These are phyloP conservation scores for Euphorbia schlechtendalii DNA, from an alignment of 441 rosid genomes.

Conservation along the genomic window DNA sequence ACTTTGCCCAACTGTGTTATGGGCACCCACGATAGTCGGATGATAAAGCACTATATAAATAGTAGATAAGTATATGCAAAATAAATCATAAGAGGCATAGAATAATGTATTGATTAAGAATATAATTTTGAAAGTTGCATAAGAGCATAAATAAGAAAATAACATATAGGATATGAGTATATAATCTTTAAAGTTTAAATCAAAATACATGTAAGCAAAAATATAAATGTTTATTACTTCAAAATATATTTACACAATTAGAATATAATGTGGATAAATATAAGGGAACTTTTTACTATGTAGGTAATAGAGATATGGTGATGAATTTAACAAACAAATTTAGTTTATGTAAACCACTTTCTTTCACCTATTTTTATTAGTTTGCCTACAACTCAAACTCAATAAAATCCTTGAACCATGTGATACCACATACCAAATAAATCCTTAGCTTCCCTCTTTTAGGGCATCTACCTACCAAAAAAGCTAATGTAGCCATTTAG, in stretches of 20 bases:
- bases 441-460: background rate
- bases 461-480: background rate
- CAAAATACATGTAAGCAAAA: conserved; percentile 1
- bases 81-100: conserved; percentile 28
- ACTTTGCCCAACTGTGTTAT: conserved; percentile 72
- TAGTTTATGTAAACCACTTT: background rate
- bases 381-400: conserved; percentile 3
- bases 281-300: background rate
- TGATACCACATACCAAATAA: background rate
- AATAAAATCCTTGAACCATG: background rate
- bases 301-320: conserved; percentile 2
- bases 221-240: conserved; percentile 1
- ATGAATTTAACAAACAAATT: background rate
- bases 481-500: background rate
- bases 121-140: conserved; percentile 15
- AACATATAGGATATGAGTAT: conserved; percentile 12
- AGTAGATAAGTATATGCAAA: conserved; percentile 46
- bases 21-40: conserved; percentile 71
- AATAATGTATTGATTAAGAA: conserved; percentile 29
- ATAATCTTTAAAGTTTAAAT: conserved; percentile 7
- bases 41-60: conserved; percentile 87
- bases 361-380: background rate
- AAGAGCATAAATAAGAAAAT: conserved; percentile 17
- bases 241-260: background rate
- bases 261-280: background rate